Evolutionary conservation across 805 yeast genomes (phyloP).

Genomic region (Candida michaelii): DNA sequence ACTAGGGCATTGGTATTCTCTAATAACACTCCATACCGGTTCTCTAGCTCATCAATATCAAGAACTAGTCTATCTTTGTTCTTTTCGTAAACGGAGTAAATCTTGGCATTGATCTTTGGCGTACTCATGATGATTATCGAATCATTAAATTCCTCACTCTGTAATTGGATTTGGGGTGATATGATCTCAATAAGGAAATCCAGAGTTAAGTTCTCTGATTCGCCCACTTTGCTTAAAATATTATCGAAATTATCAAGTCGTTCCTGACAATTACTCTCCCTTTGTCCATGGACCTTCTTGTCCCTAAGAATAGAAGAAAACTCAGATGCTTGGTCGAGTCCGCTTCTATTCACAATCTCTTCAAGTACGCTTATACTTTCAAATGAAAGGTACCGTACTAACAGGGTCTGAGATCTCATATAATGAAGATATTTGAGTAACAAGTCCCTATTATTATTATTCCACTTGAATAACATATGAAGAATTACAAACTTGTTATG

Average conservation of each 20-base stretch:
- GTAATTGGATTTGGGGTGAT: conserved; percentile 46
- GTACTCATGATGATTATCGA: conserved; percentile 70
- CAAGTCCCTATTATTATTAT: conserved; percentile 33
- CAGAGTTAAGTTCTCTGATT: conserved; percentile 32
- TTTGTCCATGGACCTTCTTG: neutral
- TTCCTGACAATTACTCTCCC: conserved; percentile 13
- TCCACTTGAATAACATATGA: conserved; percentile 44
- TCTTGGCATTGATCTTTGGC: conserved; percentile 66
- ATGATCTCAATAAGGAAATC: conserved; percentile 39
- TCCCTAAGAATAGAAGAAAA: conserved; percentile 19
- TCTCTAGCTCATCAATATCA: conserved; percentile 48
- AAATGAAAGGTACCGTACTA: conserved; percentile 32
- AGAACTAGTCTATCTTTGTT: conserved; percentile 28
- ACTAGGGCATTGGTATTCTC: conserved; percentile 72
- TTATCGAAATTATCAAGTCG: conserved; percentile 33
- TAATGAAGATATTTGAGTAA: conserved; percentile 38
- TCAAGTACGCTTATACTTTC: conserved; percentile 36
- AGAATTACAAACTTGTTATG: conserved; percentile 39
- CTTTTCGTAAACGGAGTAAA: conserved; percentile 60
- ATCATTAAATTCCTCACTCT: conserved; percentile 40
- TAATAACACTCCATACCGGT: conserved; percentile 67
- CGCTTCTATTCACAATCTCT: conserved; percentile 26
- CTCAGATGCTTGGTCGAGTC: conserved; percentile 11
- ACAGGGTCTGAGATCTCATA: conserved; percentile 27
- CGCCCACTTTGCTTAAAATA: conserved; percentile 24